Evolutionary conservation across 2,329 filamentous ascomycete genomes (phyloP).

Genomic region (Acarospora socialis): DNA sequence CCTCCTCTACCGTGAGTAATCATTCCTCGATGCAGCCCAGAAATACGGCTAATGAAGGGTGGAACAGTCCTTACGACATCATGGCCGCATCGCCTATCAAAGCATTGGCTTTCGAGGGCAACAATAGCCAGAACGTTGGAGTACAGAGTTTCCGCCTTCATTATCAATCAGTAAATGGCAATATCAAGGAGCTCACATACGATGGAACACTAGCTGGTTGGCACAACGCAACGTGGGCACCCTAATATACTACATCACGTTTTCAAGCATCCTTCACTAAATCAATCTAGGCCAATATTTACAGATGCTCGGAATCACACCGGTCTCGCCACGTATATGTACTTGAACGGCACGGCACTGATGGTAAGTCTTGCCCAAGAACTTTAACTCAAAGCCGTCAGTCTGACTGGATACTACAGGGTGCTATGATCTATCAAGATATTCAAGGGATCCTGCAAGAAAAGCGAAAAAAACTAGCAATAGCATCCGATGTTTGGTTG

Average conservation of each 20-base stretch:
- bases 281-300: conserved; percentile 10
- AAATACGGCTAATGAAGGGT: too few species aligned
- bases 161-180: conserved; percentile 12
- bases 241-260: conserved; percentile 1
- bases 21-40: conserved; percentile 1
- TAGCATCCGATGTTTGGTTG: conserved; percentile 8
- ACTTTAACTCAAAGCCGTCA: too few species aligned
- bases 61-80: too few species aligned
- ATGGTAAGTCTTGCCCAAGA: too few species aligned
- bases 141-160: conserved; percentile 12
- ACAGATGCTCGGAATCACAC: conserved; percentile 14
- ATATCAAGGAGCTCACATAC: conserved; percentile 11
- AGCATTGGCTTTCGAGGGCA: conserved; percentile 7
- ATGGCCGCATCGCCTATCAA: conserved; percentile 9
- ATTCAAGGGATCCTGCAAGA: conserved; percentile 11
- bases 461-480: conserved; percentile 8
- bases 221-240: conserved; percentile 1
- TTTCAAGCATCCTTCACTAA: neutral
- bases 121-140: conserved; percentile 1
- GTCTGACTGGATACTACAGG: conserved; percentile 3
- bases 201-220: neutral
- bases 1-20: neutral
- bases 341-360: conserved; percentile 9
- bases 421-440: conserved; percentile 12
- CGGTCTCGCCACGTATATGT: conserved; percentile 12